phyloP scores from a whole-genome alignment of 139 green algal genomes.

The Tetraselmis striata region DNA sequence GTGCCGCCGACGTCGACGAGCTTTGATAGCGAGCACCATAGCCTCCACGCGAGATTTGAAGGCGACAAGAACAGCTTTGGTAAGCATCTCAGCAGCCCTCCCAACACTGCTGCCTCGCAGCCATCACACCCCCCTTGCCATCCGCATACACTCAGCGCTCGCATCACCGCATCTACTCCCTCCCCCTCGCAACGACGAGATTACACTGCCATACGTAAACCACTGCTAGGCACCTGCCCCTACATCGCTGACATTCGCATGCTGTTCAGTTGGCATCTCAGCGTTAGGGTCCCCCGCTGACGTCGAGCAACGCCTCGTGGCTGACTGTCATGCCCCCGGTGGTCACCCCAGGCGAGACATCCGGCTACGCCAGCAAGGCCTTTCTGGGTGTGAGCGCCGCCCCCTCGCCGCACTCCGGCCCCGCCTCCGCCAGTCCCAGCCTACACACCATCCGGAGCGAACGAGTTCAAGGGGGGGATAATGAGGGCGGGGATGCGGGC shows the following conservation, averaged over 20 bases:
- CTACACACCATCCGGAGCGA: background rate
- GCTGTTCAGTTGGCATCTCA: background rate
- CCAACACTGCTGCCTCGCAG: too few relatives aligned
- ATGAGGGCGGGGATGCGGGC: background rate
- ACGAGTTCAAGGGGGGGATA: background rate
- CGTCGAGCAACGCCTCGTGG: background rate
- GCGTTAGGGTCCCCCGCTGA: background rate
- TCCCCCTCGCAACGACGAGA: background rate
- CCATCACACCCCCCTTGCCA: background rate
- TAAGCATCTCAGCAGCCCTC: too few relatives aligned
- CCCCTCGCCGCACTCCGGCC: background rate
- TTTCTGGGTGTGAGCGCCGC: background rate
- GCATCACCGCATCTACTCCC: background rate
- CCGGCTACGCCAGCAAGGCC: background rate
- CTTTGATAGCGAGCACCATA: too few relatives aligned
- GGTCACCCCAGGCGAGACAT: background rate
- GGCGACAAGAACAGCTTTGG: too few relatives aligned
- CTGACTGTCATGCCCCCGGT: background rate
- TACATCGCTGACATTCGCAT: too few relatives aligned
- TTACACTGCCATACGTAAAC: too few relatives aligned
- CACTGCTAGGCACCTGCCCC: too few relatives aligned
- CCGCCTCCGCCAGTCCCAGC: background rate
- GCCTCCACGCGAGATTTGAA: too few relatives aligned
- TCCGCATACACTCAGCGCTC: background rate
- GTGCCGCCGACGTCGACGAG: too few relatives aligned